phyloP scores from a whole-genome alignment of 202 grass and related monocot species.

The Tripidium arundinaceum region DNA sequence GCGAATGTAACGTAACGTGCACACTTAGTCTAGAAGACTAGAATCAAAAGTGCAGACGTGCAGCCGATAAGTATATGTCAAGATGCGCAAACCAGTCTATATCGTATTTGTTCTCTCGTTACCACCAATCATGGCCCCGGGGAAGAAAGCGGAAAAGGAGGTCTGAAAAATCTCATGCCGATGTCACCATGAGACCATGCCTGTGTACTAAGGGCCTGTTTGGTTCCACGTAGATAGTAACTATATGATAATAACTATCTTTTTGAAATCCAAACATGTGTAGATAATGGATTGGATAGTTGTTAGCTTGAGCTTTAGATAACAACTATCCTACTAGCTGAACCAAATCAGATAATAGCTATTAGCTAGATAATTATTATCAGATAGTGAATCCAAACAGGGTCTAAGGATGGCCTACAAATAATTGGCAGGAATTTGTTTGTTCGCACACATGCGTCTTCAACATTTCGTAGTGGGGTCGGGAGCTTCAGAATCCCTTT shows the following conservation, averaged over 20 bases:
- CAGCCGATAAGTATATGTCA: neutral
- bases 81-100: neutral
- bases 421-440: constrained; percentile 25
- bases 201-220: no score
- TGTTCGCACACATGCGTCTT: neutral
- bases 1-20: constrained; percentile 12
- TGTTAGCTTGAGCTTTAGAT: no score
- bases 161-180: neutral
- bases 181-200: constrained; percentile 12
- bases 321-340: no score
- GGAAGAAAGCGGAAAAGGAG: neutral
- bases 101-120: neutral
- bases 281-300: no score
- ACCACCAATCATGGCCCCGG: constrained; percentile 11
- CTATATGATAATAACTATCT: no score
- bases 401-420: constrained; percentile 29
- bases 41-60: neutral
- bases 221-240: no score
- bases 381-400: no score
- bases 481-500: constrained; percentile 2
- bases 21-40: neutral
- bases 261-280: no score
- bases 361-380: no score
- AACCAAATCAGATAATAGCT: no score
- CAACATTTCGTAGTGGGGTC: neutral